Evolutionary conservation across 75 land plant species (phyloP), one percentile per base, ranked within the genome.

Genomic region (Picea sitchensis): DNA sequence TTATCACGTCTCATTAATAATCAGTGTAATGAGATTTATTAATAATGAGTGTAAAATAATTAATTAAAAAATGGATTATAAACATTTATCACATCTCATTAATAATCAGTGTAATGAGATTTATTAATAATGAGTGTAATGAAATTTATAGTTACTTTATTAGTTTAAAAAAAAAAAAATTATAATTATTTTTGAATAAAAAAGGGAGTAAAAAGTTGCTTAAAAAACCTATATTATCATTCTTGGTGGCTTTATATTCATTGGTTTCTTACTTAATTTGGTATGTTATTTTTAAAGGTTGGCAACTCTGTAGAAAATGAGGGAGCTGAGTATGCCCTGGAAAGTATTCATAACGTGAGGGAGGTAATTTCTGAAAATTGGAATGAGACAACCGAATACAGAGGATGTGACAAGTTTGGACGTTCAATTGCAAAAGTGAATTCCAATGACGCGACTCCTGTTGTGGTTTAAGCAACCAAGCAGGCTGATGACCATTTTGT

Each of bases 301-400:
- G 87, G 84, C 1, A 79, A 58, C 14, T 71, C 0, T 15, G 20
- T 58, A 14, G 65, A 75, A 61, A 77, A 77, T 65, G 84, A 85
- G 71, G 87, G 73, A 26, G 26, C 26, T 34, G 87, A 85, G 20
- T 76, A 82, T 79, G 69, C 77, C 5, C 62, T 82, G 31, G 72
- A 21, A n/a, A 79, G 75, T 67, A 79, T 85, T 14, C 81, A 82
- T 68, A 64, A 85, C 56, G 84, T 78, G 65, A 75, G n/a, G 30
- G 71, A 78, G 56, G 59, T 68, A 17, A 75, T 85, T 77, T 75
- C 81, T 7, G 77, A 82, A 44, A 76, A 78, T 23, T 82, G 87
- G 87, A 41, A 44, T 18, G 58, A 21, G 57, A 1, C 57, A 47
- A 8, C n/a, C 34, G 47, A 47, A 3, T 2, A 54, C 30, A n/a